A percentile compares a stretch with the other conserved stretches of the same genome.
Evolutionary conservation across 2,329 filamentous ascomycete species (phyloP).

Genomic region (Leptographium wingfieldii): DNA sequence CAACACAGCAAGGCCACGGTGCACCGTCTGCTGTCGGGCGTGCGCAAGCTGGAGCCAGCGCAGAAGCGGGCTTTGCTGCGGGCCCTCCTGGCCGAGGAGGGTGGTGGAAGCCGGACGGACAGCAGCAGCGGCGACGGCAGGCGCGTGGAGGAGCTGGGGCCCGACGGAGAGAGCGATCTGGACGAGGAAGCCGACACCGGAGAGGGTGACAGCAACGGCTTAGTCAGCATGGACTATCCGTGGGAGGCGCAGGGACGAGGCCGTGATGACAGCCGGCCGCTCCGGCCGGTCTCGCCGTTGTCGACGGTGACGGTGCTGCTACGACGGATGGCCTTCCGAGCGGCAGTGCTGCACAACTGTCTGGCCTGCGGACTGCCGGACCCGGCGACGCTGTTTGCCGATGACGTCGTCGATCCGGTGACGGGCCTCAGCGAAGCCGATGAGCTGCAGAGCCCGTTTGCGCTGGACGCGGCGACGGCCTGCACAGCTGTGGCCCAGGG

Average conservation of each 20-base stretch:
- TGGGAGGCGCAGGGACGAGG: not conserved
- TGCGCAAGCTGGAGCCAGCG: conserved; percentile 7
- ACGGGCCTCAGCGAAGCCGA: conserved; percentile 7
- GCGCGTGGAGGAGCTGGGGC: conserved; percentile 1
- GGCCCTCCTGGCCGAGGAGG: conserved; percentile 1
- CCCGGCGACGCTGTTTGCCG: conserved; percentile 14
- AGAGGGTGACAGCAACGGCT: not conserved
- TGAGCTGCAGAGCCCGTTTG: conserved; percentile 20
- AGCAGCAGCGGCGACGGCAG: not conserved
- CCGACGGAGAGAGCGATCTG: not conserved
- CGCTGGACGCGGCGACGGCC: conserved; percentile 15
- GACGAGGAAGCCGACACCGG: not conserved
- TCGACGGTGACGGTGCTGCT: not conserved
- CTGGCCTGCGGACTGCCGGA: conserved; percentile 20
- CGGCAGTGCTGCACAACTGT: conserved; percentile 21
- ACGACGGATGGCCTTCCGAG: not conserved
- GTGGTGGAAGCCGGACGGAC: not conserved
- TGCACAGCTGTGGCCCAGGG: conserved; percentile 14
- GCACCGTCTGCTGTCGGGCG: conserved; percentile 6
- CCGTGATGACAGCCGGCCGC: not conserved
- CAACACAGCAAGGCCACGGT: conserved; percentile 4
- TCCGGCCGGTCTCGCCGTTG: not conserved
- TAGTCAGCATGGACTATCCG: not conserved
- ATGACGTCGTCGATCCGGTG: not conserved
- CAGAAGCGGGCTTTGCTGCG: conserved; percentile 8